Conservation (phyloP, 306 rosid species). For the Betula pendula region DNA sequence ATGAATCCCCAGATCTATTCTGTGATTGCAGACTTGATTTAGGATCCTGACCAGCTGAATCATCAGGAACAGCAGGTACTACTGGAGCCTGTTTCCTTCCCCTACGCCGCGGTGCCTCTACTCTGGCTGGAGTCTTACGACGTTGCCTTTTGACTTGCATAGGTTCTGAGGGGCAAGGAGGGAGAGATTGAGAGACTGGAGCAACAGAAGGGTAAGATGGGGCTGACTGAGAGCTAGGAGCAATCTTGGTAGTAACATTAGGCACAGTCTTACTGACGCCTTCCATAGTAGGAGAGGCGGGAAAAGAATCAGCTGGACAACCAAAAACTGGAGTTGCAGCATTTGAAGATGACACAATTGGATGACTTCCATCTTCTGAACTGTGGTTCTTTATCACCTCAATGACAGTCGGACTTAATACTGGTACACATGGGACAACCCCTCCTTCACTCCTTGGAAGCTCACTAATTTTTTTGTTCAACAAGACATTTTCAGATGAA, state of each 20-base stretch:
- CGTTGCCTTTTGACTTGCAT: conserved; percentile 66
- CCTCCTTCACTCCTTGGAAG: conserved; percentile 33
- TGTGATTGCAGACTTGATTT: conserved; percentile 46
- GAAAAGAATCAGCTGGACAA: conserved; percentile 42
- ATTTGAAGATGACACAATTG: conserved; percentile 35
- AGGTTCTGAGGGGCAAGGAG: conserved; percentile 52
- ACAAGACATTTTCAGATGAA: conserved; percentile 35
- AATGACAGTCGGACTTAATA: conserved; percentile 17
- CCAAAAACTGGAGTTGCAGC: conserved; percentile 37
- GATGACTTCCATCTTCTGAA: conserved; percentile 38
- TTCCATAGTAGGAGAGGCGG: conserved; percentile 36
- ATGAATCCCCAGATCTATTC: conserved; percentile 44
- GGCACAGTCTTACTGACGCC: conserved; percentile 27
- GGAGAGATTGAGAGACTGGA: conserved; percentile 42
- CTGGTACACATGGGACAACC: conserved; percentile 32
- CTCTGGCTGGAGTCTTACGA: conserved; percentile 71
- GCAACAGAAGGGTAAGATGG: conserved; percentile 36
- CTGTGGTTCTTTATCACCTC: conserved; percentile 42
- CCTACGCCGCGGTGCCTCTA: conserved; percentile 80
- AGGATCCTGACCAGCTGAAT: conserved; percentile 51
- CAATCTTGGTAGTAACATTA: conserved; percentile 41
- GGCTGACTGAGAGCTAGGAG: conserved; percentile 38
- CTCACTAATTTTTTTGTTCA: conserved; percentile 32
- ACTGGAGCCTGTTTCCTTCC: conserved; percentile 58
- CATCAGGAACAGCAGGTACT: conserved; percentile 40